Conservation (phyloP, 805 yeast genomes). For the Candida broadrunensis region DNA sequence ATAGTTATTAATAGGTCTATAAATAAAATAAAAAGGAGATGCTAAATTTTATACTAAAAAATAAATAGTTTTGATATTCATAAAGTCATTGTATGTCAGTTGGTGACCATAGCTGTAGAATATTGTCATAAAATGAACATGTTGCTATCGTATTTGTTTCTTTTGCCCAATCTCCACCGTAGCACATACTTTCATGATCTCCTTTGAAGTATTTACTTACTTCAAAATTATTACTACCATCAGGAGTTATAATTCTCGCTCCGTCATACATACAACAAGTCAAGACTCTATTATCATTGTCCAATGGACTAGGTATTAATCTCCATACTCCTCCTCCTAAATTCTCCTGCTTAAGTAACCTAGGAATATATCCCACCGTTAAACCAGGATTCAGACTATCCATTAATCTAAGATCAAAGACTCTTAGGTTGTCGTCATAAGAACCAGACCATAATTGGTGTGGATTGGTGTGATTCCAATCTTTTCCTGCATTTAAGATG, state of each 20-base stretch:
- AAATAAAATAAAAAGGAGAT: slow-evolving; percentile 1
- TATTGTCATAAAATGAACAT: slow-evolving; percentile 88
- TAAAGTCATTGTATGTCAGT: slow-evolving; percentile 1
- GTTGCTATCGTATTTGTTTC: slow-evolving; percentile 57
- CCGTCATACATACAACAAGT: slow-evolving; percentile 97
- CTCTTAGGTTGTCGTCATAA: slow-evolving; percentile 77
- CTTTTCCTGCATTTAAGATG: slow-evolving; percentile 47
- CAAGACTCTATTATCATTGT: slow-evolving; percentile 48
- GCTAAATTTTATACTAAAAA: too few relatives aligned
- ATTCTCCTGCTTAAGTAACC: slow-evolving; percentile 39
- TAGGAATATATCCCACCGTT: slow-evolving; percentile 51
- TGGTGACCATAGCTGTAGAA: slow-evolving; percentile 69
- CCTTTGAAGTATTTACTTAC: slow-evolving; percentile 48
- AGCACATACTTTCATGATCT: slow-evolving; percentile 89
- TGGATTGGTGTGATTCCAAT: slow-evolving; percentile 45
- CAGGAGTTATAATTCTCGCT: slow-evolving; percentile 56
- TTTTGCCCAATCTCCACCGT: slow-evolving; percentile 86
- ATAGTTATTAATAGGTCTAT: slow-evolving; percentile 5
- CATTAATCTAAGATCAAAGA: slow-evolving; percentile 62
- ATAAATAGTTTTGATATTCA: background rate
- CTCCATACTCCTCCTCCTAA: slow-evolving; percentile 98
- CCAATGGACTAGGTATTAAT: slow-evolving; percentile 57
- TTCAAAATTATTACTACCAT: slow-evolving; percentile 18
- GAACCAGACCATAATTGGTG: slow-evolving; percentile 79
- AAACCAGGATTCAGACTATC: slow-evolving; percentile 33